phyloP scores from a whole-genome alignment of 345 rosid genomes.

The Pistacia integerrima region DNA sequence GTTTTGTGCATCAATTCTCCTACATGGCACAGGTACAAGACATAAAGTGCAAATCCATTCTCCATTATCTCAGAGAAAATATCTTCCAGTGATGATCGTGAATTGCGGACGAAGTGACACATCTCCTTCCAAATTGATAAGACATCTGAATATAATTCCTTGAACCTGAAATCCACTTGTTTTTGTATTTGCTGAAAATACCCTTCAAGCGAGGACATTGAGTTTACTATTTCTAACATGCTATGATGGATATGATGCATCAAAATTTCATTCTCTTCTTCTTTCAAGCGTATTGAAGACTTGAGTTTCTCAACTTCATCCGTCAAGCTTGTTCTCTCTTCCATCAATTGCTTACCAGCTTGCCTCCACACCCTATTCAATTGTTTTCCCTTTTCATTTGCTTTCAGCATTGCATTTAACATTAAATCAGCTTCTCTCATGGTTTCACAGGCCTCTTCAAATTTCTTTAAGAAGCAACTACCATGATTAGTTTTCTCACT shows the following conservation, averaged over 20 bases:
- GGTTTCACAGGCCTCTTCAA: constrained; percentile 68
- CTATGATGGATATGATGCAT: constrained; percentile 40
- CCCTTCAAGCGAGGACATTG: constrained; percentile 62
- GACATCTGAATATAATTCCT: constrained; percentile 47
- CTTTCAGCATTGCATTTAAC: constrained; percentile 63
- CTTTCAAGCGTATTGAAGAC: constrained; percentile 47
- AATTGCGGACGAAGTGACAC: constrained; percentile 37
- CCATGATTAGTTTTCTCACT: constrained; percentile 43
- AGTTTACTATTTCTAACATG: constrained; percentile 47
- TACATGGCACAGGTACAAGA: constrained; percentile 50
- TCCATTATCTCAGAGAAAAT: constrained; percentile 50
- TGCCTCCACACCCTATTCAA: constrained; percentile 55
- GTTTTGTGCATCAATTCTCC: constrained; percentile 39
- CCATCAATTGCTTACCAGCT: constrained; percentile 52
- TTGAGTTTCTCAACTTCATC: constrained; percentile 64
- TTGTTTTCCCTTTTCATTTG: constrained; percentile 59
- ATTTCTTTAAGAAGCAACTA: constrained; percentile 51
- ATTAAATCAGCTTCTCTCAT: constrained; percentile 77
- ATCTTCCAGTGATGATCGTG: constrained; percentile 60
- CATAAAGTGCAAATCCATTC: constrained; percentile 56
- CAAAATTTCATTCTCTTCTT: constrained; percentile 55
- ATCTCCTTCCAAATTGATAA: constrained; percentile 51
- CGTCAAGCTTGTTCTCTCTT: constrained; percentile 48
- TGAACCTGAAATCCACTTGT: constrained; percentile 54
- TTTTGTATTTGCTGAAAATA: constrained; percentile 57